Conservation (phyloP, 2,329 filamentous ascomycete genomes). For the Fusarium keratoplasticum region DNA sequence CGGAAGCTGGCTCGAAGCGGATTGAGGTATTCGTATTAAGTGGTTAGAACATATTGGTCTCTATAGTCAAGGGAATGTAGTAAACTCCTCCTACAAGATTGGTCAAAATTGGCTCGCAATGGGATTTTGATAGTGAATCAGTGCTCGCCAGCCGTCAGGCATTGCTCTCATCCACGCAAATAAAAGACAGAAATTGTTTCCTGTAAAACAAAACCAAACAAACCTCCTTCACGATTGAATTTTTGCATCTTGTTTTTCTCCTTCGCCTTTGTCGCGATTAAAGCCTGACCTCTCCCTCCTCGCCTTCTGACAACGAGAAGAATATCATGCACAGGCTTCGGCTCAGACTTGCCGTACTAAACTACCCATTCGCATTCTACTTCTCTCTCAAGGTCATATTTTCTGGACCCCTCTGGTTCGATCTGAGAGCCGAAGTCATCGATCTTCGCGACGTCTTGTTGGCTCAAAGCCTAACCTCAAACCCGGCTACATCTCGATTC, state of each 20-base stretch:
- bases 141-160: constrained; percentile 2
- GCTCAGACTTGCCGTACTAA: neutral
- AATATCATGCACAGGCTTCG: neutral
- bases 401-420: neutral
- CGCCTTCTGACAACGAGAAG: neutral
- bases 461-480: neutral
- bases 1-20: constrained; percentile 16
- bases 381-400: neutral
- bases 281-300: neutral
- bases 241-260: neutral
- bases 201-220: neutral
- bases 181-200: neutral
- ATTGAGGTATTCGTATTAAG: constrained; percentile 11
- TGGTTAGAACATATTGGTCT: neutral
- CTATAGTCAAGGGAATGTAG: rapidly evolving
- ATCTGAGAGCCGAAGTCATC: neutral
- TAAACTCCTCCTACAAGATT: neutral
- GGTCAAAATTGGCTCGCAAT: neutral
- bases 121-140: neutral
- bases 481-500: neutral
- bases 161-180: neutral
- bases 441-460: neutral
- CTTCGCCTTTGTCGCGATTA: neutral
- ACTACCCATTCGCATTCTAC: neutral
- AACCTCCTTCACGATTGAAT: neutral